These are phyloP conservation scores for Haplosporangium sp. DNA, from an alignment of 371 early-diverging fungal species.

Conservation along the genomic window DNA sequence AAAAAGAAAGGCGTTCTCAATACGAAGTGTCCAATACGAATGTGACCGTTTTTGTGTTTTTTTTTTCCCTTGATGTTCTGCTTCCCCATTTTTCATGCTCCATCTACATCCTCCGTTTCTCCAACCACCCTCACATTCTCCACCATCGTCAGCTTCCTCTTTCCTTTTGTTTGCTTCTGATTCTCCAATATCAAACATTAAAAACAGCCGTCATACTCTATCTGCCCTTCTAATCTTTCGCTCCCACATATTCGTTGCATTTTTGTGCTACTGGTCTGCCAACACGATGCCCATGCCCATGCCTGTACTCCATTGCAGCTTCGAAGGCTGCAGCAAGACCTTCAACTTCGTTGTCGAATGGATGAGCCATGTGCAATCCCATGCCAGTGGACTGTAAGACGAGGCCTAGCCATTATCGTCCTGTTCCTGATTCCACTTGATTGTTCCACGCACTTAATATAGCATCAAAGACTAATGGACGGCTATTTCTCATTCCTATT, in stretches of 20 bases:
- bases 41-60: not conserved
- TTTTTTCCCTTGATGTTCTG: no score
- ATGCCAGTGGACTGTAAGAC: constrained; percentile 6
- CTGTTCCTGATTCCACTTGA: no score
- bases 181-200: not conserved
- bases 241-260: not conserved
- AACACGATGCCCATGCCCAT: not conserved
- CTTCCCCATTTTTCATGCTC: not conserved
- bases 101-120: not conserved
- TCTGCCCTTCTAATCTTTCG: not conserved
- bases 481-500: no score
- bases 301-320: not conserved
- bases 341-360: constrained; percentile 32
- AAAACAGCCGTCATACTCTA: no score
- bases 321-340: constrained; percentile 14
- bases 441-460: no score
- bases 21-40: no score
- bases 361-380: constrained; percentile 26
- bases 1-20: not conserved
- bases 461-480: no score
- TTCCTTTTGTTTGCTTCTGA: not conserved
- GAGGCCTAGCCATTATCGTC: not conserved
- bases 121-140: not conserved
- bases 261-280: not conserved
- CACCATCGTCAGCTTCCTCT: not conserved